Conservation (phyloP, 805 yeast species). For the Sungouiella blattae region DNA sequence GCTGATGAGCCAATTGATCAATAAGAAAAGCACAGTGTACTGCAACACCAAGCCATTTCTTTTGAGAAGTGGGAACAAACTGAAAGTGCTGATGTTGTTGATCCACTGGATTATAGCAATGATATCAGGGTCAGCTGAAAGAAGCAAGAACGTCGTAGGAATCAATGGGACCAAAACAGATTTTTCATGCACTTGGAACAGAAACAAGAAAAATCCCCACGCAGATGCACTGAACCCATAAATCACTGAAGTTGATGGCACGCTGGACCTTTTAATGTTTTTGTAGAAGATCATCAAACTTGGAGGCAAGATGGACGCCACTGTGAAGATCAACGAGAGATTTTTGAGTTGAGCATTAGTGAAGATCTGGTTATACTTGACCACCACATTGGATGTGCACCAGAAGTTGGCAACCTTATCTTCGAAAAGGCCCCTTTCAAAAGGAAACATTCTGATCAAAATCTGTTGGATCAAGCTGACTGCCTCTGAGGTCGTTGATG, state of each 20-base stretch:
- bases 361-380: conserved; percentile 64
- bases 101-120: conserved; percentile 84
- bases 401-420: conserved; percentile 97
- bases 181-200: conserved; percentile 96
- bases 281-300: conserved; percentile 36
- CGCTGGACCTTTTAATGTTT: conserved; percentile 16
- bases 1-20: conserved; percentile 80
- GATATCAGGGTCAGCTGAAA: conserved; percentile 52
- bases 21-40: conserved; percentile 54
- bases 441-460: conserved; percentile 77
- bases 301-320: conserved; percentile 33
- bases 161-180: conserved; percentile 82
- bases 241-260: conserved; percentile 21
- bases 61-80: conserved; percentile 81
- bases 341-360: conserved; percentile 55
- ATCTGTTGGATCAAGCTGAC: conserved; percentile 51
- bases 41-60: conserved; percentile 75
- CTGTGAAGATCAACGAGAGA: conserved; percentile 52
- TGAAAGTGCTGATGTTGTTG: conserved; percentile 76
- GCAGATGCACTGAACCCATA: conserved; percentile 83
- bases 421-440: conserved; percentile 89
- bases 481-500: conserved; percentile 23
- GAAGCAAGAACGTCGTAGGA: conserved; percentile 70
- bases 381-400: conserved; percentile 83
- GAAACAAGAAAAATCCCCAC: conserved; percentile 82